Evolutionary conservation across 208 protist species (phyloP).

Genomic region (Leishmania braziliensis): DNA sequence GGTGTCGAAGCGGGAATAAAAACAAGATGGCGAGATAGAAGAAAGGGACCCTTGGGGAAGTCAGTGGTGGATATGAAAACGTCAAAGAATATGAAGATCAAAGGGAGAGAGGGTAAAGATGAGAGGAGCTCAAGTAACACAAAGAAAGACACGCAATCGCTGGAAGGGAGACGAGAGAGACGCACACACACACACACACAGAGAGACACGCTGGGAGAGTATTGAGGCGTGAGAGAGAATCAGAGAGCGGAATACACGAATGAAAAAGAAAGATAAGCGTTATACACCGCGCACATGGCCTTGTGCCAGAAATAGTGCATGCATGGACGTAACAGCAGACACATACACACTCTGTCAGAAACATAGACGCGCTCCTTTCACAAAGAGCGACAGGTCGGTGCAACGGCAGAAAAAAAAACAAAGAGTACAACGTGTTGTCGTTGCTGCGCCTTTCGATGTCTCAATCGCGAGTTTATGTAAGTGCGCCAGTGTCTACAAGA

Average conservation of each 20-base stretch:
- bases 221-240: neutral
- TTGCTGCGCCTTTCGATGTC: too few species aligned
- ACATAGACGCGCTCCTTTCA: neutral
- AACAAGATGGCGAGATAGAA: neutral
- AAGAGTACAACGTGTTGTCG: too few species aligned
- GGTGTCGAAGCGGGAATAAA: neutral
- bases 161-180: neutral
- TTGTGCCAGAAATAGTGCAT: too few species aligned
- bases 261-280: neutral
- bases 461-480: too few species aligned
- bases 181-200: neutral
- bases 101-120: neutral
- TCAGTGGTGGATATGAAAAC: neutral
- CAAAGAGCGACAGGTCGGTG: neutral
- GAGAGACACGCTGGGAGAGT: neutral
- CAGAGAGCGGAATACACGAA: neutral
- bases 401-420: constrained; percentile 1
- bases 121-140: neutral
- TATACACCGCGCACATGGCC: too few species aligned
- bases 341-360: neutral
- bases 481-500: too few species aligned
- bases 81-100: neutral
- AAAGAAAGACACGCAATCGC: neutral
- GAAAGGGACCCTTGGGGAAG: neutral
- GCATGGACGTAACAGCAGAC: neutral